Evolutionary conservation across 2,329 filamentous ascomycete species (phyloP).

Genomic region (Fusarium nygamai): DNA sequence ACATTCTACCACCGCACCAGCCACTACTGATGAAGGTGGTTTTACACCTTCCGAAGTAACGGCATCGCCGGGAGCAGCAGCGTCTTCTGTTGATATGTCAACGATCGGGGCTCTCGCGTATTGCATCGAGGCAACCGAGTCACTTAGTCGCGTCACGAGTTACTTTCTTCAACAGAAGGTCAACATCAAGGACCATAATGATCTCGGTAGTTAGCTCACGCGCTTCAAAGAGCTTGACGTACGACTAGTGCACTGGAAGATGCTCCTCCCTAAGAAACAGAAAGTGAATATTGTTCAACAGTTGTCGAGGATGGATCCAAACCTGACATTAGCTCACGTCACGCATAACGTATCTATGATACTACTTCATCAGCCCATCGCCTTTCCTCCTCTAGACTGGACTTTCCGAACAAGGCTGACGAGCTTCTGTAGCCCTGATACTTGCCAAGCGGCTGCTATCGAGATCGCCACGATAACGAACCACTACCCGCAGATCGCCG

Average conservation of each 20-base stretch:
- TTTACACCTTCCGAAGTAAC: background rate
- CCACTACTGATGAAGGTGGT: background rate
- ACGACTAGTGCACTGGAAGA: conserved; percentile 49
- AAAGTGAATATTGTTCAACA: conserved; percentile 33
- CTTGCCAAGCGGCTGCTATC: background rate
- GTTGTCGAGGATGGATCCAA: conserved; percentile 55
- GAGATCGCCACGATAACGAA: background rate
- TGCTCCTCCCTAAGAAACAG: background rate
- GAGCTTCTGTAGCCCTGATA: background rate
- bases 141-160: conserved; percentile 54
- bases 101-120: conserved; percentile 58
- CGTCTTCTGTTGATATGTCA: conserved; percentile 42
- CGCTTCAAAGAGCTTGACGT: conserved; percentile 59
- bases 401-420: conserved; percentile 44
- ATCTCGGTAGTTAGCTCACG: conserved; percentile 54
- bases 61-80: background rate
- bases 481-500: background rate
- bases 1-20: conserved; percentile 36
- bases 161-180: conserved; percentile 57
- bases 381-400: conserved; percentile 51
- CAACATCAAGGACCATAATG: conserved; percentile 50
- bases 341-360: conserved; percentile 62
- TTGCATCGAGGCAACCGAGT: conserved; percentile 58
- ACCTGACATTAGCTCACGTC: conserved; percentile 58
- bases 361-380: conserved; percentile 58